Evolutionary conservation across 2,329 filamentous ascomycete genomes (phyloP).

Genomic region (Coleophoma eucalyptorum): DNA sequence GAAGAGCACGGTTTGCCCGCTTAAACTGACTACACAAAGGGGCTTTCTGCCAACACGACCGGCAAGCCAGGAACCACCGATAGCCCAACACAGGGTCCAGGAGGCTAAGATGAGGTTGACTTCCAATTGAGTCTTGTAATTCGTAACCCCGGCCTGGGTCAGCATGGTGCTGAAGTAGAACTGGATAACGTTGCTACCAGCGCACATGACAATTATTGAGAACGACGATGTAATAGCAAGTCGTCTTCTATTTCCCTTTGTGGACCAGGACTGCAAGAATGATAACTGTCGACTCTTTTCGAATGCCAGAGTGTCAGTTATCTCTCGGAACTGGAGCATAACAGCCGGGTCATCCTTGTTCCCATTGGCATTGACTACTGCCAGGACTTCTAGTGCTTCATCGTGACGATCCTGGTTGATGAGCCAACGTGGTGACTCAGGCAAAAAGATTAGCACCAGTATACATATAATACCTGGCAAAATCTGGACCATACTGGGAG

Average conservation of each 20-base stretch:
- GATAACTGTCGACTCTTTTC: not conserved
- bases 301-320: not conserved
- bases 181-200: not conserved
- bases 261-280: not conserved
- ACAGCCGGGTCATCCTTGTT: not conserved
- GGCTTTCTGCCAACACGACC: not conserved
- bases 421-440: conserved; percentile 51
- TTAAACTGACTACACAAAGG: not conserved
- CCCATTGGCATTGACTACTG: not conserved
- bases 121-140: not conserved
- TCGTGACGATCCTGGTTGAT: conserved; percentile 43
- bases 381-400: conserved; percentile 31
- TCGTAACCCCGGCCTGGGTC: not conserved
- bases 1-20: not conserved
- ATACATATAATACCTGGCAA: conserved; percentile 43
- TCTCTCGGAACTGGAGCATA: not conserved
- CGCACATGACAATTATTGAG: not conserved
- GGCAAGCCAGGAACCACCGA: not conserved
- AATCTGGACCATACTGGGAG: conserved; percentile 24
- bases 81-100: not conserved
- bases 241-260: not conserved
- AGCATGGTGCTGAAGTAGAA: not conserved
- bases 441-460: conserved; percentile 30
- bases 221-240: not conserved
- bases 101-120: not conserved